Base-by-base conservation (phyloP, 2,329 filamentous ascomycete species). In the Fusarium nelsonii region DNA sequence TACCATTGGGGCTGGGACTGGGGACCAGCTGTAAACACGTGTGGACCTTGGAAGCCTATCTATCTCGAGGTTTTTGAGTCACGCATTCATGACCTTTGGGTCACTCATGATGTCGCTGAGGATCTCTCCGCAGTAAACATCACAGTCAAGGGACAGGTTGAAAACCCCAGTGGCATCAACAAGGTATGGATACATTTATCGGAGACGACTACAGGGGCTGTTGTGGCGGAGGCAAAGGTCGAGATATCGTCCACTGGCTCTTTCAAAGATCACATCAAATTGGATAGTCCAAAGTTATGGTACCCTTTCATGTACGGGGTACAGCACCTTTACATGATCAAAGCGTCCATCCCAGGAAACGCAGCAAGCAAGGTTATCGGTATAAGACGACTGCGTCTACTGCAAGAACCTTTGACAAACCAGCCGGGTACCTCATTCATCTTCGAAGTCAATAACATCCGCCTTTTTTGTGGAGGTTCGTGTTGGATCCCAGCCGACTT, bases 1-100 rank as follows among this genome's bases (percentile, higher is more conserved):
- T 63, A 63, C 8, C 60, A 63, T 7, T 63, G 60, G 60, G 60
- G 60, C 1, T 63, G 60, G 60, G 60, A 63, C n/a, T 63, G 58
- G 60, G 60, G 60, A 7, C 60, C 58, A 0, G 32, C 58, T 0
- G 6, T 63, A 1, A 63, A 63, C 14, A 63, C 60, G 1, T 39
- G 58, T 2, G 60, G 60, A 1, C 60, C 60, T 0, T 63, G 60
- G 60, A 63, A 57, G 2, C 49, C 60, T 0, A 48, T 63, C 0
- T 39, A 57, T n/a, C 2, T 63, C 1, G 49, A 63, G 9, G 18
- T 26, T 0, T 63, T 23, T 0, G 5, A 63, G 15, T 63, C 60
- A 2, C 8, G 49, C 0, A 20, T 63, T 0, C 2, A 4, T 8
- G 15, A 26, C 5, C 10, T 63, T 8, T 23, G 2, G 1, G 41